These are phyloP conservation scores for Dioszegia crocea DNA, from an alignment of 768 basidiomycete species.

Conservation along the genomic window DNA sequence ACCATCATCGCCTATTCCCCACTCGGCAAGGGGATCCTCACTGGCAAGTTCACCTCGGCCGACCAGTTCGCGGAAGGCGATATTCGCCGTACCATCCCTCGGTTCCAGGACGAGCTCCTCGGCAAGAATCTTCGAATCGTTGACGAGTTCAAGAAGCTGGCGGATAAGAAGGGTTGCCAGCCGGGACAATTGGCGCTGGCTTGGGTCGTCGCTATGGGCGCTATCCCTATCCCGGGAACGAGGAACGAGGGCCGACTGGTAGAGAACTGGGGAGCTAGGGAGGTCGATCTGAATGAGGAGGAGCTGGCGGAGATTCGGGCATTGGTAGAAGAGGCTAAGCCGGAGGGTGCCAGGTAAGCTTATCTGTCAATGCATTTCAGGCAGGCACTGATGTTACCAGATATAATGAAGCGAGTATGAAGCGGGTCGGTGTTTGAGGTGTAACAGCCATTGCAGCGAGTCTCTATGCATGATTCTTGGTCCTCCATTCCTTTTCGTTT, in stretches of 20 bases:
- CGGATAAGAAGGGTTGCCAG: slow-evolving; percentile 44
- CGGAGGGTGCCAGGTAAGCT: slow-evolving; percentile 18
- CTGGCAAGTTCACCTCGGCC: slow-evolving; percentile 19
- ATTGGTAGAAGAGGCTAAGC: slow-evolving; percentile 43
- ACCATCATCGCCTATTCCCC: slow-evolving; percentile 53
- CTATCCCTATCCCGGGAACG: slow-evolving; percentile 47
- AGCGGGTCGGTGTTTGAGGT: neutral
- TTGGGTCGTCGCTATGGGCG: slow-evolving; percentile 47
- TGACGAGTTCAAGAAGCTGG: slow-evolving; percentile 48
- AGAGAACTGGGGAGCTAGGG: slow-evolving; percentile 41
- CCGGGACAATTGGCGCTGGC: slow-evolving; percentile 50
- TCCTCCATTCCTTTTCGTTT: no score
- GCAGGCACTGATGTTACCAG: neutral
- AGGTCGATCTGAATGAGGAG: slow-evolving; percentile 35
- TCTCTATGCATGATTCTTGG: no score
- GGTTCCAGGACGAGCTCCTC: slow-evolving; percentile 49
- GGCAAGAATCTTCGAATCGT: slow-evolving; percentile 50
- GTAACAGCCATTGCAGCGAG: no score
- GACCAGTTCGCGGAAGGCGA: slow-evolving; percentile 43
- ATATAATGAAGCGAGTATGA: neutral
- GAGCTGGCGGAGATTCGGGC: slow-evolving; percentile 39
- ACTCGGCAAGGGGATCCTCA: slow-evolving; percentile 52
- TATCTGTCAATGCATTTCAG: slow-evolving; percentile 42
- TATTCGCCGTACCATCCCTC: slow-evolving; percentile 40
- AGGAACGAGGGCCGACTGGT: slow-evolving; percentile 29